Evolutionary conservation across 371 early-diverging fungal species (phyloP).

Genomic region (Mucor indicus): DNA sequence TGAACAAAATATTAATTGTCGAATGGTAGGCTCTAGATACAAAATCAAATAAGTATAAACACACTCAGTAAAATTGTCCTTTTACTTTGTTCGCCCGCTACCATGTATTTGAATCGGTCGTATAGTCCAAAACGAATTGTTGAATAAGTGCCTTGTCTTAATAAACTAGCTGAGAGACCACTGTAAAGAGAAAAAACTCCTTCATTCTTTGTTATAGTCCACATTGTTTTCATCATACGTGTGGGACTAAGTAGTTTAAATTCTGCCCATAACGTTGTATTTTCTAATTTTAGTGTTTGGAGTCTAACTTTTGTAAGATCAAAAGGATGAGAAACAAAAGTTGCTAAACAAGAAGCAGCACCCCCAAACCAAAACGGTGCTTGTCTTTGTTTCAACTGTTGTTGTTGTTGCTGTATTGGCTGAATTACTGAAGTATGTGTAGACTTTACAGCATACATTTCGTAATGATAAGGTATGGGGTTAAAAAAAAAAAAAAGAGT

Average conservation of each 20-base stretch:
- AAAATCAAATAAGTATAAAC: not conserved
- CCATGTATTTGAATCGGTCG: slow-evolving; percentile 53
- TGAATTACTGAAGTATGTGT: too few relatives aligned
- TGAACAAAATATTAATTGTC: slow-evolving; percentile 55
- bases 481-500: too few relatives aligned
- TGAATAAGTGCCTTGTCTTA: slow-evolving; percentile 72
- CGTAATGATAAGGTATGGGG: not conserved
- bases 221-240: slow-evolving; percentile 44
- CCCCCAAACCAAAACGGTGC: slow-evolving; percentile 63
- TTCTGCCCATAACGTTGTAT: slow-evolving; percentile 22
- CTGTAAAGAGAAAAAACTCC: slow-evolving; percentile 52
- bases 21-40: slow-evolving; percentile 40
- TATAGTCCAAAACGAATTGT: slow-evolving; percentile 71
- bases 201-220: slow-evolving; percentile 40
- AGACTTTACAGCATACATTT: too few relatives aligned
- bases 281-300: slow-evolving; percentile 51
- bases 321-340: slow-evolving; percentile 71
- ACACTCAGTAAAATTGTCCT: not conserved
- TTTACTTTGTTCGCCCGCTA: slow-evolving; percentile 46
- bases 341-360: slow-evolving; percentile 61
- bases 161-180: slow-evolving; percentile 63
- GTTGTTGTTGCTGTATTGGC: slow-evolving; percentile 1
- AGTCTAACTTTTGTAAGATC: slow-evolving; percentile 76
- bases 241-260: slow-evolving; percentile 26
- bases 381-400: slow-evolving; percentile 21